Evolutionary conservation across 179 eudicot species (phyloP).

Genomic region (Actinidia arguta): DNA sequence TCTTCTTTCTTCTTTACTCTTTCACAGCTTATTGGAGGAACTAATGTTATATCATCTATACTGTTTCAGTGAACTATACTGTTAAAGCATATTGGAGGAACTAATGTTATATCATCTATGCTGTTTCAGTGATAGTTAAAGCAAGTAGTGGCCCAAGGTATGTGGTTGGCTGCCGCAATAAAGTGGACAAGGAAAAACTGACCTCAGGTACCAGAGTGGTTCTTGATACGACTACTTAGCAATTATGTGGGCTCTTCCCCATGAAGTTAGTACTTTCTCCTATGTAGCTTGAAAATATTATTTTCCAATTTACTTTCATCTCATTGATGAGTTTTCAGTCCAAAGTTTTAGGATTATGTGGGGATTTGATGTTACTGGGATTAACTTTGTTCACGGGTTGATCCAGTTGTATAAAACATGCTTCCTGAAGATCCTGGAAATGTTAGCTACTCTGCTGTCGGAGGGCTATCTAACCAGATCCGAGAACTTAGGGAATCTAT

Average conservation of each 20-base stretch:
- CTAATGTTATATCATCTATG: slow-evolving; percentile 1
- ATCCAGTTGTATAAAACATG: slow-evolving; percentile 99
- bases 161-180: slow-evolving; percentile 96
- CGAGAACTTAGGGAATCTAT: slow-evolving; percentile 94
- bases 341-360: slow-evolving; percentile 1
- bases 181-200: slow-evolving; percentile 97
- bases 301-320: background rate
- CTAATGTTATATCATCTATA: no score
- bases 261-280: slow-evolving; percentile 67
- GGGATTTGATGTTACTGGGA: background rate
- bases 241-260: slow-evolving; percentile 99
- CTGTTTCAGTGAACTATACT: no score
- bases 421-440: slow-evolving; percentile 99
- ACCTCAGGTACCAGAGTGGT: slow-evolving; percentile 96
- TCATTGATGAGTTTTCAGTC: background rate
- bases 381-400: slow-evolving; percentile 57
- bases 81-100: background rate
- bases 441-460: slow-evolving; percentile 96
- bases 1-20: no score
- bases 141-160: slow-evolving; percentile 99
- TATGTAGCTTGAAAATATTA: background rate
- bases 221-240: slow-evolving; percentile 98
- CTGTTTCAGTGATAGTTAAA: slow-evolving; percentile 80
- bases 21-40: no score
- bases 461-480: slow-evolving; percentile 96